phyloP scores from a whole-genome alignment of 768 basidiomycete species.

The Lactifluus rugatus region DNA sequence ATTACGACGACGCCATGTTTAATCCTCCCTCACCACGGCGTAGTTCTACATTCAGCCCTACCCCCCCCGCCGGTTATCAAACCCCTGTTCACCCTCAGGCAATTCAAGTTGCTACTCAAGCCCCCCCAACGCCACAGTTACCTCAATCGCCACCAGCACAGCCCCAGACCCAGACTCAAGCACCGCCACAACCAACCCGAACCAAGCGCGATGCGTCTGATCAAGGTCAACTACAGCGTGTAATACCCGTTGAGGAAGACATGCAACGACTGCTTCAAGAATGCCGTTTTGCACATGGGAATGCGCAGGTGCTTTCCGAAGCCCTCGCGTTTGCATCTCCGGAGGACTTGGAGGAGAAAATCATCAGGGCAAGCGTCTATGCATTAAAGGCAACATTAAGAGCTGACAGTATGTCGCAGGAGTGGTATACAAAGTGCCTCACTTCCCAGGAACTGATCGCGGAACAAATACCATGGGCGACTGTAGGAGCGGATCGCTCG shows the following conservation, averaged over 20 bases:
- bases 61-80: slow-evolving; percentile 1
- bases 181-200: neutral
- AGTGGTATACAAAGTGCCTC: slow-evolving; percentile 72
- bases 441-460: slow-evolving; percentile 77
- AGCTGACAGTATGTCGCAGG: slow-evolving; percentile 37
- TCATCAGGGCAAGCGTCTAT: slow-evolving; percentile 49
- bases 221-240: slow-evolving; percentile 23
- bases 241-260: slow-evolving; percentile 76
- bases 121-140: slow-evolving; percentile 1
- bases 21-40: slow-evolving; percentile 46
- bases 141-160: neutral
- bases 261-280: slow-evolving; percentile 76
- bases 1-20: slow-evolving; percentile 73
- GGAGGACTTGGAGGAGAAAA: slow-evolving; percentile 51
- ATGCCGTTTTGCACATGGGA: slow-evolving; percentile 75
- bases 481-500: slow-evolving; percentile 68
- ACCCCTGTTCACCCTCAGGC: slow-evolving; percentile 9
- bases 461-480: slow-evolving; percentile 88
- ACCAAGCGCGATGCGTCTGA: slow-evolving; percentile 24
- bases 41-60: slow-evolving; percentile 26
- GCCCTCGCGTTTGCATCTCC: slow-evolving; percentile 61
- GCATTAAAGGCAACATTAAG: neutral
- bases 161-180: neutral
- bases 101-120: slow-evolving; percentile 1
- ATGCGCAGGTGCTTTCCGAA: slow-evolving; percentile 64